Base-by-base conservation (phyloP, 2,329 filamentous ascomycete genomes). In the Colletotrichum musicola region DNA sequence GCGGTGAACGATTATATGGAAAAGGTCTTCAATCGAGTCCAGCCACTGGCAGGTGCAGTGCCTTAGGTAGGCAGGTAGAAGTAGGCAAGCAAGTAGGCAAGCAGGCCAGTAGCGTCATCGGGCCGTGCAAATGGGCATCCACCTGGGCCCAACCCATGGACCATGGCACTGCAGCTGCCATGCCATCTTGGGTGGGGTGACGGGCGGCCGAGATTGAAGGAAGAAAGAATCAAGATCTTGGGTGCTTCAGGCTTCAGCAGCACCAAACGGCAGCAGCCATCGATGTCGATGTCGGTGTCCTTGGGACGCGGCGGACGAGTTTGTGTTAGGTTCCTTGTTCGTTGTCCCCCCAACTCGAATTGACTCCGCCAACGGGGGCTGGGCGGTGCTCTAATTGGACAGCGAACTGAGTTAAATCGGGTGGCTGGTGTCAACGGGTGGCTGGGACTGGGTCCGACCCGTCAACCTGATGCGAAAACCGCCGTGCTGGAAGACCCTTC, bases 351-450 rank as follows among this genome's bases (percentile, higher is more conserved):
- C 57, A 57, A 69, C 66, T 56, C 56, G 56, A 56, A 46, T 53
- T 61, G 56, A 56, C 50, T 69, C 25, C 38, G 38, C 40, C 27
- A 47, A 13, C 12, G 44, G 42, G 44, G 64, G 54, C 30, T 66
- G 51, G 68, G 53, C 49, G 18, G 58, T 3, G n/a, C 20, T 35
- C 9, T 62, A 64, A 71, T 71, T 71, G 70, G 68, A 0, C 18
- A n/a, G 1, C 12, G 2, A 14, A 14, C n/a, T 20, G 49, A 20
- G 27, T 58, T 18, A 58, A 67, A 61, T 53, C 25, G 62, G 18
- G 68, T 71, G 70, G 70, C 70, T 71, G 68, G 68, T 60, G 46
- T 53, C 46, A 50, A 35, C 30, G 22, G 68, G 68, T 71, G 70
- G 70, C 70, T 71, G 70, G 69, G 66, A 35, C 57, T 25, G 27